phyloP scores from a whole-genome alignment of 352 stramenopile genomes.

The Ophiocytium majus region DNA sequence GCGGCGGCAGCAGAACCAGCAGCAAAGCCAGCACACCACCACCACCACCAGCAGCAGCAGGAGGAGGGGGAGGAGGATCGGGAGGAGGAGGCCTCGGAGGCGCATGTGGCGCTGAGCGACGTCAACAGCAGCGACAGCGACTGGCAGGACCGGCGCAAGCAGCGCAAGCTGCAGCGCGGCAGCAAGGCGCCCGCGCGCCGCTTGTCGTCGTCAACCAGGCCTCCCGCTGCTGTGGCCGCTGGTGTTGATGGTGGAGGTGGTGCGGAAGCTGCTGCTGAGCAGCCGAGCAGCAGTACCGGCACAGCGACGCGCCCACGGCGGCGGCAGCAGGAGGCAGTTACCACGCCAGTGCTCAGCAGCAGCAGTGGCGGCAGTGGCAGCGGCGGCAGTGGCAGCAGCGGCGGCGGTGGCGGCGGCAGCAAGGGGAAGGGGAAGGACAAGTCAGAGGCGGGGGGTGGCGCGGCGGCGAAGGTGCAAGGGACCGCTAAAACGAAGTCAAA shows the following conservation, averaged over 20 bases:
- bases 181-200: not conserved
- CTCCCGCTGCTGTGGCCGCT: not conserved
- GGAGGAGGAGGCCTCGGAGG: too few species aligned
- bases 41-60: not conserved
- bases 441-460: too few species aligned
- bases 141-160: not conserved
- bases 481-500: not conserved
- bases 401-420: not conserved
- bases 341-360: too few species aligned
- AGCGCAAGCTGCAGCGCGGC: not conserved
- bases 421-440: not conserved
- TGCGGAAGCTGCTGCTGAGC: not conserved
- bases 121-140: not conserved
- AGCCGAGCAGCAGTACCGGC: not conserved
- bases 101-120: too few species aligned
- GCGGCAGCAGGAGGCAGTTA: not conserved
- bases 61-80: not conserved
- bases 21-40: not conserved
- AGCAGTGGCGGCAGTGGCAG: not conserved
- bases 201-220: not conserved
- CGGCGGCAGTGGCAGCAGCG: not conserved
- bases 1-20: constrained; percentile 6
- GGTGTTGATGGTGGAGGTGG: not conserved
- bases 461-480: not conserved
- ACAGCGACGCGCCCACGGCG: not conserved